Conservation (phyloP, 2,329 filamentous ascomycete genomes). For the Colletotrichum echinochloae region DNA sequence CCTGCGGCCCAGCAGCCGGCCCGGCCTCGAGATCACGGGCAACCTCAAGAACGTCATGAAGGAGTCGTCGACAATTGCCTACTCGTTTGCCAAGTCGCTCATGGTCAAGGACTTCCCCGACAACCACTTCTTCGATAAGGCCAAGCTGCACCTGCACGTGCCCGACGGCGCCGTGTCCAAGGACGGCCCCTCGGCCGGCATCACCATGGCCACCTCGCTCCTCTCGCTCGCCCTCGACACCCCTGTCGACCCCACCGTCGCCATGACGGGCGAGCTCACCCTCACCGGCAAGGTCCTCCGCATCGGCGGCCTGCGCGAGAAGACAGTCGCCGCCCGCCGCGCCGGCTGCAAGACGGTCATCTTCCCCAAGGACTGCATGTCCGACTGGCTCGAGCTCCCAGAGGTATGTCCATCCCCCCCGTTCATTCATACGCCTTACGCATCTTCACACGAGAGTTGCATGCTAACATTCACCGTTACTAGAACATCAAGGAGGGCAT, state of each 20-base stretch:
- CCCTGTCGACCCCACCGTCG: slow-evolving; percentile 84
- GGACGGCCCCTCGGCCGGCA: slow-evolving; percentile 91
- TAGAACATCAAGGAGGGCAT: slow-evolving; percentile 99
- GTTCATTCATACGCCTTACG: not conserved
- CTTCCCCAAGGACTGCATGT: slow-evolving; percentile 95
- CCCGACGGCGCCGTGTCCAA: slow-evolving; percentile 97
- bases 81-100: slow-evolving; percentile 92
- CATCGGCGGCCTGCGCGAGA: slow-evolving; percentile 94
- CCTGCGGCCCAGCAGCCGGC: slow-evolving; percentile 77
- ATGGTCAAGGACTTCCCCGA: slow-evolving; percentile 87
- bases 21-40: slow-evolving; percentile 89
- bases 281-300: slow-evolving; percentile 96
- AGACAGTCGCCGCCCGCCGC: slow-evolving; percentile 93
- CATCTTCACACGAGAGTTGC: not conserved
- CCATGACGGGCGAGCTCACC: slow-evolving; percentile 98
- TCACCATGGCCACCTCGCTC: slow-evolving; percentile 97
- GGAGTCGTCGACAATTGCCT: slow-evolving; percentile 93
- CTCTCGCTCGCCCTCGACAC: slow-evolving; percentile 85
- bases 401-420: slow-evolving; percentile 73
- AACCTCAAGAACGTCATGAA: slow-evolving; percentile 99
- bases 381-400: slow-evolving; percentile 96
- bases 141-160: slow-evolving; percentile 94
- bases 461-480: slow-evolving; percentile 26
- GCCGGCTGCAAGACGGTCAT: slow-evolving; percentile 94
- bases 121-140: slow-evolving; percentile 97